Evolutionary conservation across 2,329 filamentous ascomycete genomes (phyloP), one percentile per base, ranked within the genome.

Genomic region (Ascomycota sp.): DNA sequence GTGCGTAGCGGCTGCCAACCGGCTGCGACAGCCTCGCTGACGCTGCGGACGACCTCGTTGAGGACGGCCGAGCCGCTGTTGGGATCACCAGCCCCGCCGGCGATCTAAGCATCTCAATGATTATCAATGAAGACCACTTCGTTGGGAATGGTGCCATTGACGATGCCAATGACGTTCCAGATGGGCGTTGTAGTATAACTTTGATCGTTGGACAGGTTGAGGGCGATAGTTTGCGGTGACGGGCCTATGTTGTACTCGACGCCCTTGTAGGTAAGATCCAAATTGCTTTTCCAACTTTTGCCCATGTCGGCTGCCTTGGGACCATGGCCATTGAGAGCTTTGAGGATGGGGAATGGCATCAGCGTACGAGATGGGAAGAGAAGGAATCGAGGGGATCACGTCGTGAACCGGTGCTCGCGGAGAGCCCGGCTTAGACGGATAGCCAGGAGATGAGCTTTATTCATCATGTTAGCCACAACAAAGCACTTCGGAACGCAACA

Each of bases 81-180:
- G 1, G 81, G 81, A 41, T 91, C 81, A 9, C 63, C 77, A 11
- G 79, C 78, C 17, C 81, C 80, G n/a, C 81, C 81, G 13, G 75
- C 74, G 42, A 86, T 75, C 81, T 81, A 91, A 0, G 85, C 80
- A 51, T 93, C 83, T 22, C 83, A 71, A 45, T 93, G 85, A 44
- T 92, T 93, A n/a, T 85, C 83, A 21, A 95, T 57, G 4, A 98
- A 65, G 27, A 98, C 61, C 1, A 93, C 82, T 44, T 94, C 83
- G 41, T 93, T 73, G 0, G 72, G 61, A 23, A 89, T 70, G 1
- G 76, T 78, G 8, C 86, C 89, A 42, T 93, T 93, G 48, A 98
- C 80, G 27, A 89, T 61, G 27, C 86, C 86, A 38, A 95, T 86
- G 3, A 89, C 80, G 45, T 98, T 77, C 83, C 83, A 93, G 30